A percentile compares a stretch with the other conserved stretches of the same genome.
phyloP scores from a whole-genome alignment of 257 asterid genomes.

The Forsythia viridissima region DNA sequence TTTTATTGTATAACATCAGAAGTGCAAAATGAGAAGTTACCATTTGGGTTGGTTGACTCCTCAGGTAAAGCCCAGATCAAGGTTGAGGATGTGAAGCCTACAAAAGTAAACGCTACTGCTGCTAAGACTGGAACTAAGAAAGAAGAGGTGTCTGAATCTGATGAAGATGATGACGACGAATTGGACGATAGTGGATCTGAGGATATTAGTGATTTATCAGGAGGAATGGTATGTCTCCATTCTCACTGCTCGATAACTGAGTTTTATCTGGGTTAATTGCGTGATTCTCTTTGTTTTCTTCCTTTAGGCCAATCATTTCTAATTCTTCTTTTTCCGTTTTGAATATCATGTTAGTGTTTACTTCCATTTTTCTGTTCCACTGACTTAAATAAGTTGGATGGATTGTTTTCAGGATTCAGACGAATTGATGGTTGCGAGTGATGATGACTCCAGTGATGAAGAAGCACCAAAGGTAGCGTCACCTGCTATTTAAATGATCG shows the following conservation, averaged over 20 bases:
- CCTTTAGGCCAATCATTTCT: background rate
- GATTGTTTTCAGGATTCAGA: constrained; percentile 33
- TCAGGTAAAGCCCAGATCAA: constrained; percentile 27
- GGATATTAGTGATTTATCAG: constrained; percentile 17
- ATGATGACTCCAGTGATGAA: constrained; percentile 39
- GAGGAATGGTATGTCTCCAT: constrained; percentile 27
- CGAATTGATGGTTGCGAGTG: constrained; percentile 25
- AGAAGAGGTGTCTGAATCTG: constrained; percentile 28
- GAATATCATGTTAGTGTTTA: no score
- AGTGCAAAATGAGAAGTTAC: background rate
- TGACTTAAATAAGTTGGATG: background rate
- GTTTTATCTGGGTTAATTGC: background rate
- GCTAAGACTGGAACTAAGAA: constrained; percentile 20
- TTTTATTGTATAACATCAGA: background rate
- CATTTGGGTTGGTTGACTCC: background rate
- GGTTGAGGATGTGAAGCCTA: constrained; percentile 24
- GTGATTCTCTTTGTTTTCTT: background rate
- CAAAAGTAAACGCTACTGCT: constrained; percentile 16
- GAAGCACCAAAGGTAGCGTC: constrained; percentile 39
- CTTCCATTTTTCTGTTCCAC: background rate
- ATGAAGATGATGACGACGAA: constrained; percentile 29
- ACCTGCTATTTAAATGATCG: background rate
- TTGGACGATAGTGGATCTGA: constrained; percentile 29
- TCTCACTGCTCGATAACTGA: background rate
- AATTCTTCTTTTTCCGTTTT: background rate